Percentiles rank a stretch among this genome's conserved stretches.
Conservation (phyloP, 2,329 filamentous ascomycete species). For the Trichoderma arundinaceum region DNA sequence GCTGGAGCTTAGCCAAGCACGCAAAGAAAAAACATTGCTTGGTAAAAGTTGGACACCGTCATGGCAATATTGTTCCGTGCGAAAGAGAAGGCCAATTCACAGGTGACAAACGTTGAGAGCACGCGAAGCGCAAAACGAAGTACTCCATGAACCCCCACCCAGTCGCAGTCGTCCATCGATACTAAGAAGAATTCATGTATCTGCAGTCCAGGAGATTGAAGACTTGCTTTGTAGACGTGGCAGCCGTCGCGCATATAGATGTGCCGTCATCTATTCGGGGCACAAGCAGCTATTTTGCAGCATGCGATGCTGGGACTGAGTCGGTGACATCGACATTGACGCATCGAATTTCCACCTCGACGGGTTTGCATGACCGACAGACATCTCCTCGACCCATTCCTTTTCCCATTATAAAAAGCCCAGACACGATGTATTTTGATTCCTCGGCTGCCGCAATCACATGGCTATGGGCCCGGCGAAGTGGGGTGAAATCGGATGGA, state of each 20-base stretch:
- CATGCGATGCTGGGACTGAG: neutral
- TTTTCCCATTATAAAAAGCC: neutral
- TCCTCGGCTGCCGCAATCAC: slow-evolving; percentile 4
- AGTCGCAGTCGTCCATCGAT: too few relatives aligned
- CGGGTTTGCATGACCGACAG: neutral
- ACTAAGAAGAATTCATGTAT: too few relatives aligned
- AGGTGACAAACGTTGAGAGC: neutral
- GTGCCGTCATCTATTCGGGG: neutral
- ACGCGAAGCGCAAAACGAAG: neutral
- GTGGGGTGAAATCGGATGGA: slow-evolving; percentile 28
- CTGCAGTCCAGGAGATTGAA: too few relatives aligned
- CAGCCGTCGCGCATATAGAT: neutral
- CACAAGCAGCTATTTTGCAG: neutral
- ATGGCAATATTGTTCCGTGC: too few relatives aligned
- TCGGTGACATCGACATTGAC: neutral
- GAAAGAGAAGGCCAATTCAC: neutral
- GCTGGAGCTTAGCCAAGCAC: too few relatives aligned
- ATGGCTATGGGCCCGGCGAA: slow-evolving; percentile 24
- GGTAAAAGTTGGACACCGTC: too few relatives aligned
- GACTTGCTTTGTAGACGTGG: too few relatives aligned
- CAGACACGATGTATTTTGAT: neutral
- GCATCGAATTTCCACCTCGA: neutral
- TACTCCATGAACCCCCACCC: neutral
- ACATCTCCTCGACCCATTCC: neutral
- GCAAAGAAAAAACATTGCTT: too few relatives aligned